Evolutionary conservation across 1,139 yeast genomes (phyloP).

Genomic region (Kurtzmaniella quercitrusa): DNA sequence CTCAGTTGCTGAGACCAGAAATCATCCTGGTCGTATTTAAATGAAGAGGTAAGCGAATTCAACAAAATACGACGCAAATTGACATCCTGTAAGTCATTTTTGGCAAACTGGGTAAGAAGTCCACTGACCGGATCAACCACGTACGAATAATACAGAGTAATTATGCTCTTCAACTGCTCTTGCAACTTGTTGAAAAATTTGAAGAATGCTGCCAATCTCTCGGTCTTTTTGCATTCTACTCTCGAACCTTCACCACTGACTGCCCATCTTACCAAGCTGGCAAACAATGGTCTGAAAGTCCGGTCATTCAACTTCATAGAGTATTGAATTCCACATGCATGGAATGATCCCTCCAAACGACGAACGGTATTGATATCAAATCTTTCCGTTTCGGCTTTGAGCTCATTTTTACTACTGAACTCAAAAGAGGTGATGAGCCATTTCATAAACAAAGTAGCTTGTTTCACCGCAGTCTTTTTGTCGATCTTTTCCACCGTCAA

Average conservation of each 20-base stretch:
- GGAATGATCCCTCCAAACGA: conserved; percentile 75
- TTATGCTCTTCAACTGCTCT: conserved; percentile 77
- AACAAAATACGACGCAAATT: conserved; percentile 69
- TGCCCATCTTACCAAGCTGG: conserved; percentile 90
- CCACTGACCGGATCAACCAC: conserved; percentile 66
- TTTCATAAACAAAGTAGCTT: conserved; percentile 66
- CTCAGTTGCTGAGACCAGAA: conserved; percentile 90
- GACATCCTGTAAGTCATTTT: conserved; percentile 39
- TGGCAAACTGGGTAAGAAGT: conserved; percentile 46
- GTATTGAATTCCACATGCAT: conserved; percentile 66
- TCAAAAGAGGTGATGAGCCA: conserved; percentile 73
- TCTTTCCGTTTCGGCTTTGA: conserved; percentile 25
- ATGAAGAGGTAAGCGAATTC: conserved; percentile 70
- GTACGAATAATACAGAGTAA: conserved; percentile 85
- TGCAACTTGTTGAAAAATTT: conserved; percentile 83
- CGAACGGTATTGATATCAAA: conserved; percentile 74
- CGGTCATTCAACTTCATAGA: conserved; percentile 93
- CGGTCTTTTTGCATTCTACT: conserved; percentile 33
- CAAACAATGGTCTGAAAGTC: conserved; percentile 88
- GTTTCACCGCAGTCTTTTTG: conserved; percentile 68
- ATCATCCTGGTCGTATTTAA: conserved; percentile 87
- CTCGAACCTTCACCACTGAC: conserved; percentile 71
- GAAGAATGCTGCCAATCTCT: conserved; percentile 70
- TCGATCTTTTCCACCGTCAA: conserved; percentile 61
- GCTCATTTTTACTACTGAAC: conserved; percentile 43